Percentiles rank a stretch among this genome's conserved stretches.
Evolutionary conservation across 331 rosid species (phyloP).

Genomic region (Stylosanthes scabra): DNA sequence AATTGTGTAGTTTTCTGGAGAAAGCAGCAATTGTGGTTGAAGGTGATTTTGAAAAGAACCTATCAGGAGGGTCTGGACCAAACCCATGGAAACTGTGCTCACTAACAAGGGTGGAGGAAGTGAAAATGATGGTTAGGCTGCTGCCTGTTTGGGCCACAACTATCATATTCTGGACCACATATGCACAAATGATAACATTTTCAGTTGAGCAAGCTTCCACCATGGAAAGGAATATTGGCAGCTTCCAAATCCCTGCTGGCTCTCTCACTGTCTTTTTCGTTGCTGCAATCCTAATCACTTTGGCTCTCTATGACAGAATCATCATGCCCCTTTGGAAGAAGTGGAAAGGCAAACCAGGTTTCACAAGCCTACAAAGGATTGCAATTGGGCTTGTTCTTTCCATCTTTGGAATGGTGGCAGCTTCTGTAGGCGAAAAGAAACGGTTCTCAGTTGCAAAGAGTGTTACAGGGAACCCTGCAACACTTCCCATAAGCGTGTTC

Average conservation of each 20-base stretch:
- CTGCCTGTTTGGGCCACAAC: conserved; percentile 94
- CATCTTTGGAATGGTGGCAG: conserved; percentile 70
- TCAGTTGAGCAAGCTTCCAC: conserved; percentile 95
- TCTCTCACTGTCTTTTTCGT: conserved; percentile 89
- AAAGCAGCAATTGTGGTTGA: conserved; percentile 76
- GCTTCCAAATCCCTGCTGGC: conserved; percentile 87
- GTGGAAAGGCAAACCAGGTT: no score
- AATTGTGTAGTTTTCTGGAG: conserved; percentile 68
- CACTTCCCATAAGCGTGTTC: conserved; percentile 78
- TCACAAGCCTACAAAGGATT: conserved; percentile 76
- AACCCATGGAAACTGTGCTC: conserved; percentile 83
- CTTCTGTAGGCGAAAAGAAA: conserved; percentile 63
- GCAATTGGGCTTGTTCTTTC: conserved; percentile 80
- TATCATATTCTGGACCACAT: conserved; percentile 87
- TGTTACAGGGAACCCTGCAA: conserved; percentile 22
- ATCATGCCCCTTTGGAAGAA: no score
- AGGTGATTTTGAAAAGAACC: conserved; percentile 61
- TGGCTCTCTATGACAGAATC: no score
- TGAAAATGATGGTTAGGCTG: conserved; percentile 82
- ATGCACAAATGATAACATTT: conserved; percentile 92
- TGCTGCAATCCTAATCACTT: conserved; percentile 71
- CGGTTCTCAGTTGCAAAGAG: conserved; percentile 67
- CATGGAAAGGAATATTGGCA: conserved; percentile 71
- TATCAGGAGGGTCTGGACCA: conserved; percentile 49
- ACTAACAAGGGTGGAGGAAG: conserved; percentile 85